Evolutionary conservation across 352 stramenopile species (phyloP), one percentile per base, ranked within the genome.

Genomic region (Phytophthora meadii): DNA sequence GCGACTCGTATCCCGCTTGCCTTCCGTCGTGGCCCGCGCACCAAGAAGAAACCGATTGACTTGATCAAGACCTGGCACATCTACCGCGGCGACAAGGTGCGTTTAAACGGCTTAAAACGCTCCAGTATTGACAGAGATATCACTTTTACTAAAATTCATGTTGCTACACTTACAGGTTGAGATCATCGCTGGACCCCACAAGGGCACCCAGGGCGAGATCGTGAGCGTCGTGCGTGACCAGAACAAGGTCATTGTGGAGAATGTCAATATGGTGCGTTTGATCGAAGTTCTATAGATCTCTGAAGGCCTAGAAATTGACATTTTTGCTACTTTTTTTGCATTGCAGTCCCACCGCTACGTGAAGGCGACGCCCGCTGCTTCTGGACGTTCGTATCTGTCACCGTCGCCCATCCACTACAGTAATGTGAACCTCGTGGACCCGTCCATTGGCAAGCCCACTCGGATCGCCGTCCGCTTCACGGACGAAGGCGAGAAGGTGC

Each of bases 401-500:
- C 87, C 87, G 40, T 88, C 84, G 4, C 84, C 87, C n/a, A 84
- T 93, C 51, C 87, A 95, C 66, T 95, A 95, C 79, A 93, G 84
- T 71, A 95, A 93, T 61, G 83, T 95, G 17, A 93, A 90, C 70
- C 66, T 95, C 10, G 82, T 95, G 61, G 87, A 95, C 48, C 84
- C 84, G 14, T 93, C 87, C 57, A 82, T 92, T 36, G 82, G 77
- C 62, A 92, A 92, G 58, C 82, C 86, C 42, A 95, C 88, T 65
- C 77, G 87, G 17, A 60, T 96, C 22, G 80, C 78, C 41, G 91
- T 93, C 54, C 84, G 88, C 62, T 97, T 89, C 66, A 87, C 95
- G 46, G 91, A 98, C 22, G 88, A 98, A 42, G 95, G 95, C 28
- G 94, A 96, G 28, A 98, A 98, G 79, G 90, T 99, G 44, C 88